phyloP scores from a whole-genome alignment of 2,329 filamentous ascomycete genomes.

The Cryoendolithus antarcticus region DNA sequence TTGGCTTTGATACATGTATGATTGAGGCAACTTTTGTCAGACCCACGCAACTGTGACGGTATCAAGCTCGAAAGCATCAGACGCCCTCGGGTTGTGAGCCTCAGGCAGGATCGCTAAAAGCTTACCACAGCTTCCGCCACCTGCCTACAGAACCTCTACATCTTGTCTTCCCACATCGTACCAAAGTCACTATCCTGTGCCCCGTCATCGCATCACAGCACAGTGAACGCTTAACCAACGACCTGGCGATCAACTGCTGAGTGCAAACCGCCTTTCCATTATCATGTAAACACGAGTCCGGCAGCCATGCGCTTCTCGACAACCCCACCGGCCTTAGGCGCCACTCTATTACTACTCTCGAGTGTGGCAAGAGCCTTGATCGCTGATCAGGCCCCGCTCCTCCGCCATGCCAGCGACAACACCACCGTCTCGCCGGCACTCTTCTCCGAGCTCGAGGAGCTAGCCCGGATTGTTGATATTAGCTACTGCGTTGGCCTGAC shows the following conservation, averaged over 20 bases:
- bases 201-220: too few species aligned
- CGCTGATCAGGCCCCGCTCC: constrained; percentile 19
- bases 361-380: constrained; percentile 6
- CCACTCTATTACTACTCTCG: constrained; percentile 9
- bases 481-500: constrained; percentile 81
- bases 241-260: too few species aligned
- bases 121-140: too few species aligned
- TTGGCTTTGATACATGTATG: too few species aligned
- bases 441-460: constrained; percentile 75
- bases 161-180: too few species aligned
- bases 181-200: too few species aligned
- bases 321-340: constrained; percentile 1
- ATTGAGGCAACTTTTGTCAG: too few species aligned
- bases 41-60: too few species aligned
- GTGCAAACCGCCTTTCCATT: not conserved
- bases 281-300: not conserved
- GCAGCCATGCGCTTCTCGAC: constrained; percentile 6
- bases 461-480: constrained; percentile 82
- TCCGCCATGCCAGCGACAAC: constrained; percentile 11
- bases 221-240: too few species aligned
- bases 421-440: constrained; percentile 46
- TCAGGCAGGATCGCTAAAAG: too few species aligned
- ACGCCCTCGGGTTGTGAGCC: too few species aligned
- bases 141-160: not conserved
- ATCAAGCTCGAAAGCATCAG: too few species aligned